Base-by-base conservation (phyloP, 805 yeast species). In the Wickerhamomyces hampshirensis region DNA sequence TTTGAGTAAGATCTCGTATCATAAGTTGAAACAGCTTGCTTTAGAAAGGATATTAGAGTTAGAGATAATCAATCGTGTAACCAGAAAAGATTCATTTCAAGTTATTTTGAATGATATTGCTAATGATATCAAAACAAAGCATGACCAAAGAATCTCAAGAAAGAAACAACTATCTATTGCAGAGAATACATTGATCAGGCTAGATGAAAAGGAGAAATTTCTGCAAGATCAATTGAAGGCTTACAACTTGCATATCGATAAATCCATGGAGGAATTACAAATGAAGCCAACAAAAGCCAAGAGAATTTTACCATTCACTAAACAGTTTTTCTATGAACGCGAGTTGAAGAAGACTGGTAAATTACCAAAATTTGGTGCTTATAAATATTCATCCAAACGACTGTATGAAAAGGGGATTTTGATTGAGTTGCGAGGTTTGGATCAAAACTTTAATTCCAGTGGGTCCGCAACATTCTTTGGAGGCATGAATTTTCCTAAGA, bases 71-170 rank as follows among this genome's bases (percentile, higher is more conserved):
- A 88, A 86, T 2, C 59, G 68, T 27, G 69, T 89, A 7, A 66
- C 81, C 3, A 70, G 95, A 40, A 63, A 69, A 23, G 76, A 86
- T 53, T 77, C 82, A 14, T 86, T 79, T 58, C 98, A 93, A 55
- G 78, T 74, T 16, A 54, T 93, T 11, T 60, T 93, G 40, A 87
- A 88, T 51, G 86, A 84, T 44, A 80, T 93, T 43, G 95, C 96
- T 0, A 62, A 71, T 36, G 97, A 91, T 44, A 86, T 93, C 44
- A 62, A 59, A 42, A 71, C 76, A 37, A 77, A 77, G 40, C 67
- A 68, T 35, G 71, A 72, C 43, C 69, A 73, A 15, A 62, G 80
- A 30, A 43, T 66, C n/a, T 59, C 66, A 27, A 62, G 78, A 17
- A 54, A 58, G 35, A 62, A 65, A 26, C 80, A 75, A 43, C 54